These are phyloP conservation scores for Chrysoporthe cubensis DNA, from an alignment of 2,329 filamentous ascomycete genomes.

Conservation along the genomic window DNA sequence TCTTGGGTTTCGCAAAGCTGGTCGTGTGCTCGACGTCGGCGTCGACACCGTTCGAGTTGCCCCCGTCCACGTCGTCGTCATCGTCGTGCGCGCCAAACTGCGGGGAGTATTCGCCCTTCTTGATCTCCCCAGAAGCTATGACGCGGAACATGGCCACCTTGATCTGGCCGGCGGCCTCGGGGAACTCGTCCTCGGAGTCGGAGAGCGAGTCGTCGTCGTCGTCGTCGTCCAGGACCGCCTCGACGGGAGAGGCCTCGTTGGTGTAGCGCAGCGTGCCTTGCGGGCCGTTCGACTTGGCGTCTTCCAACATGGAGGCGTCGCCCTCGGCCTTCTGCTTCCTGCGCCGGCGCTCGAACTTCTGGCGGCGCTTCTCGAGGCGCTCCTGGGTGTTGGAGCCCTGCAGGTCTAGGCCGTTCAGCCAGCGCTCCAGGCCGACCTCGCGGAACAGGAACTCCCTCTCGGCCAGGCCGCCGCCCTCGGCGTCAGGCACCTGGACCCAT, in stretches of 20 bases:
- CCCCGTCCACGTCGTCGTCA: constrained; percentile 69
- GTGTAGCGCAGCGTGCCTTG: constrained; percentile 77
- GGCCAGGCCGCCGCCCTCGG: constrained; percentile 90
- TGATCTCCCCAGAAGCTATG: constrained; percentile 93
- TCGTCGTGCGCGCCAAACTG: constrained; percentile 98
- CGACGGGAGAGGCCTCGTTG: constrained; percentile 74
- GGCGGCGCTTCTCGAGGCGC: constrained; percentile 84
- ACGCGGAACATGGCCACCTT: constrained; percentile 97
- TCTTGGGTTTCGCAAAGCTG: constrained; percentile 95
- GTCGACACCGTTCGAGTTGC: constrained; percentile 61
- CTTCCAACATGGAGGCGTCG: constrained; percentile 41
- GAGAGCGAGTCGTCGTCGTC: constrained; percentile 71
- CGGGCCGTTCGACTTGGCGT: constrained; percentile 48
- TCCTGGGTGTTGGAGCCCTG: constrained; percentile 89
- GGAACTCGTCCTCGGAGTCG: constrained; percentile 75
- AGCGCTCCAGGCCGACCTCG: constrained; percentile 92
- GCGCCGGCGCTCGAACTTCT: constrained; percentile 74
- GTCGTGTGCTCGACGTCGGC: constrained; percentile 95
- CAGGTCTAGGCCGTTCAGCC: constrained; percentile 95
- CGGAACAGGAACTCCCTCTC: constrained; percentile 97
- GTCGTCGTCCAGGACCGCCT: constrained; percentile 69
- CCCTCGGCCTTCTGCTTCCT: constrained; percentile 61
- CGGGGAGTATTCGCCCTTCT: constrained; percentile 95
- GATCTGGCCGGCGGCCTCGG: constrained; percentile 95
- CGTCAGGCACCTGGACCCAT: constrained; percentile 92